These are phyloP conservation scores for Podospora pseudocomata DNA, from an alignment of 495 filamentous ascomycete genomes.

Conservation along the genomic window DNA sequence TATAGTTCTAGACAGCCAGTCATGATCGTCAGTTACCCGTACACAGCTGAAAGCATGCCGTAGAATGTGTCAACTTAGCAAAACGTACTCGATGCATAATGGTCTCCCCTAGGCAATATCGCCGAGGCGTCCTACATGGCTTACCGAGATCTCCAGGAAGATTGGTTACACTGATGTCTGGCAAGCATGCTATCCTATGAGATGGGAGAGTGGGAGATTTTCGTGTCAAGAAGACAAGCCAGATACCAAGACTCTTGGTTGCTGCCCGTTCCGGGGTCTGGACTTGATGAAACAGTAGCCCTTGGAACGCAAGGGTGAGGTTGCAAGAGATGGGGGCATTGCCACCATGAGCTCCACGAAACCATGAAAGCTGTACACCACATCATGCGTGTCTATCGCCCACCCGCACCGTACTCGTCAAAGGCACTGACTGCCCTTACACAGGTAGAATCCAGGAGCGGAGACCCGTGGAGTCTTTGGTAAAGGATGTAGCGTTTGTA, in stretches of 20 bases:
- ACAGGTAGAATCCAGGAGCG: not conserved
- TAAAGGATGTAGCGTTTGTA: not conserved
- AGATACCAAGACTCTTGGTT: not conserved
- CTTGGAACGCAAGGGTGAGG: not conserved
- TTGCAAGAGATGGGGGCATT: not conserved
- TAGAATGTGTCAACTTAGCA: not conserved
- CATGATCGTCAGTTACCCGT: not conserved
- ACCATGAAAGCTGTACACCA: not conserved
- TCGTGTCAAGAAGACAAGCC: not conserved
- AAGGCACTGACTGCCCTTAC: not conserved
- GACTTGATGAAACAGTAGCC: not conserved
- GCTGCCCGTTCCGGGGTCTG: not conserved
- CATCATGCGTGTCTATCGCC: not conserved
- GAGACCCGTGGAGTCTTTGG: not conserved
- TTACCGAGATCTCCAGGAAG: not conserved
- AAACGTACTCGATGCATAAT: not conserved
- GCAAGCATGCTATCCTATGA: not conserved
- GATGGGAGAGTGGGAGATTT: not conserved
- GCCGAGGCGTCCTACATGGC: not conserved
- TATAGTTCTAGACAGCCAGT: not conserved
- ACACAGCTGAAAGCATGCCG: not conserved
- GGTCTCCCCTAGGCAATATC: not conserved
- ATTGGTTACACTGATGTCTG: not conserved
- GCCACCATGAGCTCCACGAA: not conserved
- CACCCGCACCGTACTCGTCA: not conserved